A percentile compares a stretch with the other conserved stretches of the same genome.
Evolutionary conservation across 352 stramenopile genomes (phyloP).

Genomic region (Phytophthora pini): DNA sequence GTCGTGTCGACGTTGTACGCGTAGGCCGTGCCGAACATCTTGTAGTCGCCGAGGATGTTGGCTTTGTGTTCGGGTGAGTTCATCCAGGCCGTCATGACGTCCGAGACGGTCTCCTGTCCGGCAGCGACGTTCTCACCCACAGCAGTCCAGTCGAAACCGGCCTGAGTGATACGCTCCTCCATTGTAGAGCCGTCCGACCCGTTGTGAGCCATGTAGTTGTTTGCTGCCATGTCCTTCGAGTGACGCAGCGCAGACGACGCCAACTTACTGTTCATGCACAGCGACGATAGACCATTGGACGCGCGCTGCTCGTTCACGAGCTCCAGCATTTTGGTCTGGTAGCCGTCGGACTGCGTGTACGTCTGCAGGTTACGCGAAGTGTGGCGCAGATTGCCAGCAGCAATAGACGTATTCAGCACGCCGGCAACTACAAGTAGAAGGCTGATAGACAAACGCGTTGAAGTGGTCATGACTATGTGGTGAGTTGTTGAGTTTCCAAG

Average conservation of each 20-base stretch:
- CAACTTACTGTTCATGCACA: slow-evolving; percentile 49
- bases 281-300: slow-evolving; percentile 32
- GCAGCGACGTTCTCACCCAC: slow-evolving; percentile 60
- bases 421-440: slow-evolving; percentile 15
- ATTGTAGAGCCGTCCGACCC: slow-evolving; percentile 51
- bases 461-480: slow-evolving; percentile 11
- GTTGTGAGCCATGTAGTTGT: slow-evolving; percentile 57
- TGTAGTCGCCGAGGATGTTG: slow-evolving; percentile 50
- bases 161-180: slow-evolving; percentile 41
- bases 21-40: slow-evolving; percentile 36
- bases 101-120: slow-evolving; percentile 43
- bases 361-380: slow-evolving; percentile 21
- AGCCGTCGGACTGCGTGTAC: slow-evolving; percentile 31
- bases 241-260: slow-evolving; percentile 14
- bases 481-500: background rate
- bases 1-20: slow-evolving; percentile 29
- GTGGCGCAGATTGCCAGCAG: slow-evolving; percentile 16
- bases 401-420: slow-evolving; percentile 11
- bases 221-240: slow-evolving; percentile 43
- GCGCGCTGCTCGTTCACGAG: slow-evolving; percentile 50
- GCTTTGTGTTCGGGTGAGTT: slow-evolving; percentile 49
- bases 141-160: slow-evolving; percentile 53
- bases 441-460: slow-evolving; percentile 10
- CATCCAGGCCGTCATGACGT: slow-evolving; percentile 63
- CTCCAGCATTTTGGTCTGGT: slow-evolving; percentile 27